Base-by-base conservation (phyloP, 441 rosid genomes). In the Gossypium gossypioides region DNA sequence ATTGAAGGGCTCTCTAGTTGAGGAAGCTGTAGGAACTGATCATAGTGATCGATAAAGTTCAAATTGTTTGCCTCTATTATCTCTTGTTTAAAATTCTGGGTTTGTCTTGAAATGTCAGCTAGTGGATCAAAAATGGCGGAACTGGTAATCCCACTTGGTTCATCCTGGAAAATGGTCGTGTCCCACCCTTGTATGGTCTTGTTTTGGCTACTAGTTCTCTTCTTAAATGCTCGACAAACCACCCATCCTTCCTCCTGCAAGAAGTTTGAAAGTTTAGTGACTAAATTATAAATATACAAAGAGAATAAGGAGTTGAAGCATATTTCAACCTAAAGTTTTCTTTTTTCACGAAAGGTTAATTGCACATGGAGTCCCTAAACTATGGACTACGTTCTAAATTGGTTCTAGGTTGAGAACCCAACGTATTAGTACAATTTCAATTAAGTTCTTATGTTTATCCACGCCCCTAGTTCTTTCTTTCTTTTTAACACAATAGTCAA, bases 241-340 rank as follows among this genome's bases (percentile, higher is more conserved):
- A 58, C 98, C 98, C 98, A 93, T 76, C 98, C 98, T 82, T 93
- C 98, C 81, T 93, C 98, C 98, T 91, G 88, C 68, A 40, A 46
- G 66, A 24, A 51, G 13, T 4, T 9, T 25, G 18, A 55, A 13
- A 16, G 12, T 3, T 8, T 32, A 32, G 6, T 1, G 37, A 5
- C 37, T 32, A 32, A 32, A 32, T 32, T 4, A 5, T 1, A 32
- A 32, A 32, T 5, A 32, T 1, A 32, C 37, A 32, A 32, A 32
- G 37, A 32, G 37, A 5, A 5, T 32, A 32, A 32, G 37, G 37
- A 32, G 7, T 32, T 5, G 6, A 32, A 5, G 37, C 37, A 5
- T 32, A 29, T 29, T 29, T 29, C 34, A 29, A 29, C 34, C 34
- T 29, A 32, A 32, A 32, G 1, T 32, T 32, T 32, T 32, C 37